Conservation (phyloP, 129 eudicot species). For the Chrysanthemum lavandulifolium region DNA sequence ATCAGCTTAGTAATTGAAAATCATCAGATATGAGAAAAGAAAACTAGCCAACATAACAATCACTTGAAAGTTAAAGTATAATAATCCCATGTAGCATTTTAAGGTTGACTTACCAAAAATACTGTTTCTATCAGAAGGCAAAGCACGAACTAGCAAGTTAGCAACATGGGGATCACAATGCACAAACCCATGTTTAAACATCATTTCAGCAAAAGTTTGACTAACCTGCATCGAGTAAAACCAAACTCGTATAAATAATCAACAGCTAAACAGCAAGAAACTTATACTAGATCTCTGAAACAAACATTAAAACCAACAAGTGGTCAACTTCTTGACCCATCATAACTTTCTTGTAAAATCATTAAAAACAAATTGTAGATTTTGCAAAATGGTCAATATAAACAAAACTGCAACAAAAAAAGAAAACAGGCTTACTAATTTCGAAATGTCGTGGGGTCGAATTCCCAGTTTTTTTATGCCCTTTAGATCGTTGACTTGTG, state of each 20-base stretch:
- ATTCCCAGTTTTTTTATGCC: slow-evolving; percentile 64
- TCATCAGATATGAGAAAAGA: background rate
- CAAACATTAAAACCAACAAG: too few species aligned
- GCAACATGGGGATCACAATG: slow-evolving; percentile 99
- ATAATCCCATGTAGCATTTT: background rate
- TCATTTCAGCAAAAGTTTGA: slow-evolving; percentile 96
- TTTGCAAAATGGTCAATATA: background rate
- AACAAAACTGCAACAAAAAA: background rate
- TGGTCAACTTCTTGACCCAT: background rate
- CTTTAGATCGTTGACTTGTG: slow-evolving; percentile 66
- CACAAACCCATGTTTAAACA: slow-evolving; percentile 96
- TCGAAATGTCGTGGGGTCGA: slow-evolving; percentile 75
- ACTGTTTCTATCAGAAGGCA: slow-evolving; percentile 58
- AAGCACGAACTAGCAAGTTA: slow-evolving; percentile 82
- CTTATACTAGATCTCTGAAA: background rate
- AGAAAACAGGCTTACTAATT: slow-evolving; percentile 46
- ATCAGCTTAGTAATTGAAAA: background rate
- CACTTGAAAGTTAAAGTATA: background rate
- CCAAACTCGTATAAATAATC: slow-evolving; percentile 11
- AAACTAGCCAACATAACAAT: background rate
- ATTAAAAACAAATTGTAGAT: background rate
- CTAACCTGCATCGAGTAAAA: slow-evolving; percentile 58
- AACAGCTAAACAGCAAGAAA: slow-evolving; percentile 13
- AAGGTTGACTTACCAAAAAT: slow-evolving; percentile 54
- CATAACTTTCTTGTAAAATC: background rate